These are phyloP conservation scores for Trichoderma afroharzianum DNA, from an alignment of 2,329 filamentous ascomycete species.

Conservation along the genomic window DNA sequence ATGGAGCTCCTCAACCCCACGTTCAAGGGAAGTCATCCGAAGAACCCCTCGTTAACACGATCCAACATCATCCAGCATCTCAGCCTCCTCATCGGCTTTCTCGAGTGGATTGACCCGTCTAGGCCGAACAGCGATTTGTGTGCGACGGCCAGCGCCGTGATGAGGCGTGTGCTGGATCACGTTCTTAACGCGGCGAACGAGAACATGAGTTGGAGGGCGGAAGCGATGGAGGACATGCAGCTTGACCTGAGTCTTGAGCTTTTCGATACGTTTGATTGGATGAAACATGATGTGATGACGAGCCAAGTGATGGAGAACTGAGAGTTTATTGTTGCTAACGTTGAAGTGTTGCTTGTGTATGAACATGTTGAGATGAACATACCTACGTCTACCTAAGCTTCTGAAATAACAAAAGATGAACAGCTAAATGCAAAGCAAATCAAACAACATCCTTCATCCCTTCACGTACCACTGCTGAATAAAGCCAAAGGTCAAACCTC, in stretches of 20 bases:
- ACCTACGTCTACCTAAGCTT: neutral
- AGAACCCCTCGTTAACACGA: slow-evolving; percentile 37
- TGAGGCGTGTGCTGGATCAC: slow-evolving; percentile 49
- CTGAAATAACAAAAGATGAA: neutral
- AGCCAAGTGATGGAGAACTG: neutral
- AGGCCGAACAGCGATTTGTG: slow-evolving; percentile 49
- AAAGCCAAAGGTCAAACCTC: neutral
- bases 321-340: neutral
- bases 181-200: slow-evolving; percentile 40
- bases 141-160: slow-evolving; percentile 43
- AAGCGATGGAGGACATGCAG: slow-evolving; percentile 16
- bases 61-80: slow-evolving; percentile 51
- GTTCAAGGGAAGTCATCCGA: slow-evolving; percentile 31
- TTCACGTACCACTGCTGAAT: neutral
- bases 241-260: slow-evolving; percentile 40
- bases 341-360: neutral
- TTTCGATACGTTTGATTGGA: slow-evolving; percentile 41
- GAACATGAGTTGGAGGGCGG: slow-evolving; percentile 18
- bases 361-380: neutral
- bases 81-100: slow-evolving; percentile 47
- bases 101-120: slow-evolving; percentile 48
- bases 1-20: slow-evolving; percentile 47
- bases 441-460: neutral
- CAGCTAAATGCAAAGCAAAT: neutral
- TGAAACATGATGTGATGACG: slow-evolving; percentile 23